Percentiles rank a stretch among this genome's conserved stretches.
Evolutionary conservation across 106 monocot species (phyloP).

Genomic region (Ottelia alismoides): DNA sequence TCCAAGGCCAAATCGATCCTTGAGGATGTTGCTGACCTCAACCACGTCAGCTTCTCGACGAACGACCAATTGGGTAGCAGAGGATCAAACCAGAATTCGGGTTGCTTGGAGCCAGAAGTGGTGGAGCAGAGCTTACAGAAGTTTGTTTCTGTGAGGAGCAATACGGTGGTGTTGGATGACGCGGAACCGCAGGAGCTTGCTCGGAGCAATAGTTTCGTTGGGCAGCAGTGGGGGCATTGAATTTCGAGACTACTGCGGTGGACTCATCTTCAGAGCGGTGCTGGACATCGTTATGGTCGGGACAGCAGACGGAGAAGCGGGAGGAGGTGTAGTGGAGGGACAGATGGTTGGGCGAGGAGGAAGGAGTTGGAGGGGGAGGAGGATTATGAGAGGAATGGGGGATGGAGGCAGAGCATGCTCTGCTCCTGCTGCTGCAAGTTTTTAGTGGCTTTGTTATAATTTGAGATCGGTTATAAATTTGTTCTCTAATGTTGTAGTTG

Average conservation of each 20-base stretch:
- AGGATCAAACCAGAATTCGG: constrained; percentile 6
- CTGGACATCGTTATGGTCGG: constrained; percentile 23
- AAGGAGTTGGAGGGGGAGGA: too few species aligned
- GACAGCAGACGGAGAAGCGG: constrained; percentile 21
- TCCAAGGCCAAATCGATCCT: constrained; percentile 93
- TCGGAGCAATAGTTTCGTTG: constrained; percentile 78
- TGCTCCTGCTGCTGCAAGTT: too few species aligned
- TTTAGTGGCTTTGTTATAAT: too few species aligned
- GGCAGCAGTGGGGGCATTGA: constrained; percentile 45
- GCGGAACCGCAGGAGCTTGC: constrained; percentile 81
- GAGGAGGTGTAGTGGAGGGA: too few species aligned
- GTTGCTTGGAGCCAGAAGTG: constrained; percentile 24
- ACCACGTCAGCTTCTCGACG: constrained; percentile 20
- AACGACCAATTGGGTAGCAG: constrained; percentile 1
- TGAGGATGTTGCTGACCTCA: constrained; percentile 92
- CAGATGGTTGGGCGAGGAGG: too few species aligned
- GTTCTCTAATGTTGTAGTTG: too few species aligned
- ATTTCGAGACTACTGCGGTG: constrained; percentile 30
- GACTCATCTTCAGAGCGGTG: constrained; percentile 41
- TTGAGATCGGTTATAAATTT: too few species aligned
- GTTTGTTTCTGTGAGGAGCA: constrained; percentile 49
- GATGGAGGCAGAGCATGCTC: too few species aligned
- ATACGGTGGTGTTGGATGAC: constrained; percentile 19
- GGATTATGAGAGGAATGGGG: too few species aligned
- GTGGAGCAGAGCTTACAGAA: constrained; percentile 73